A percentile compares a stretch with the other conserved stretches of the same genome.
phyloP scores from a whole-genome alignment of 139 green algal species.

The Deuterostichococcus epilithicus region DNA sequence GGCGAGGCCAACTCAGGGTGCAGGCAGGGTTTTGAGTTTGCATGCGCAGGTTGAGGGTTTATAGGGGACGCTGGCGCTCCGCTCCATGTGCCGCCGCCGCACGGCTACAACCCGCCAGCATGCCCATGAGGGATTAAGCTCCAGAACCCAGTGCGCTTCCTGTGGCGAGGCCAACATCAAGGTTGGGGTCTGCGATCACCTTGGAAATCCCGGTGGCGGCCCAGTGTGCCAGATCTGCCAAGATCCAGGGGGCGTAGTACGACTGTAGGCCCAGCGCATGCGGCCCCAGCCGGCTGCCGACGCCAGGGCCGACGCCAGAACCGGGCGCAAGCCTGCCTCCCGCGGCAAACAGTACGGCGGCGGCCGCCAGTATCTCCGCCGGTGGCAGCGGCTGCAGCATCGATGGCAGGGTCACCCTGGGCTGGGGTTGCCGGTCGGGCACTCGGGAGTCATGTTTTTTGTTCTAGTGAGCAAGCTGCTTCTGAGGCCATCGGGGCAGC shows the following conservation, averaged over 20 bases:
- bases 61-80: too few species aligned
- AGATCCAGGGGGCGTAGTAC: conserved; percentile 16
- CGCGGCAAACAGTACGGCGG: not conserved
- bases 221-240: conserved; percentile 26
- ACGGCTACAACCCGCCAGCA: not conserved
- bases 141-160: too few species aligned
- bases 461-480: too few species aligned
- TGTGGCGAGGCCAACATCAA: too few species aligned
- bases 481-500: too few species aligned
- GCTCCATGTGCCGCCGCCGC: not conserved
- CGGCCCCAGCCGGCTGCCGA: not conserved
- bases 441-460: too few species aligned
- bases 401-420: too few species aligned
- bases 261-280: conserved; percentile 4
- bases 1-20: too few species aligned
- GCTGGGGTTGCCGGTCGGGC: too few species aligned
- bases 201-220: conserved; percentile 14
- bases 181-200: not conserved
- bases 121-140: not conserved
- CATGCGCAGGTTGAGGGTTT: too few species aligned
- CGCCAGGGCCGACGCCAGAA: not conserved
- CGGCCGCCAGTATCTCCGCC: not conserved
- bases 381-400: not conserved
- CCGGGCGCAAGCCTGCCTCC: not conserved
- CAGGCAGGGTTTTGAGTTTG: too few species aligned